Base-by-base conservation (phyloP, 345 rosid species). In the Erucastrum elatum region DNA sequence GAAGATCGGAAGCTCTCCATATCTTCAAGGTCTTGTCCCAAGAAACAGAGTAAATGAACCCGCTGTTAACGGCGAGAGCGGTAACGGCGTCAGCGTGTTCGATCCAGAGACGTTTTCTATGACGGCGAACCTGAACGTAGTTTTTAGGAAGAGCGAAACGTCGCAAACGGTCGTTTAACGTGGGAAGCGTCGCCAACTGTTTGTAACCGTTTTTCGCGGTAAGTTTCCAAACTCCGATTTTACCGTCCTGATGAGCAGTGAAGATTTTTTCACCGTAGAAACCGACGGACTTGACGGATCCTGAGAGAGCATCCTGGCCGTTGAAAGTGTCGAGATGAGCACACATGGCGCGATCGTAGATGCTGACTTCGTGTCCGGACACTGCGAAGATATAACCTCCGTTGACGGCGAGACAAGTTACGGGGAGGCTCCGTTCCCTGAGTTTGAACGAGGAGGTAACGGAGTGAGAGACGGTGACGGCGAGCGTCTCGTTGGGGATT, bases 71-170 rank as follows among this genome's bases (percentile, higher is more conserved):
- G 51, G 94, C 92, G 7, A 92, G 90, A 4, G 85, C 90, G 0
- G 97, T 87, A n/a, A 94, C 87, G 75, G 97, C 94, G 85, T 94
- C 98, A 37, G 92, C 94, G 51, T 92, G 98, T 71, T 94, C 88
- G 30, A 92, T 92, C 97, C 97, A 92, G 17, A 94, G 86, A 75
- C 80, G 73, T 82, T 87, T 88, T 46, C 53, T 81, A 67, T 92
- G 96, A 64, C 98, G 97, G 63, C 94, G 94, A 21, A 90, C 85
- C 16, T 78, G 84, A 70, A 94, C 88, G 84, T 94, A 92, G 84
- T 91, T 92, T 80, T 87, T 90, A 4, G 98, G 97, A 12, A 89
- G 87, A 8, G 86, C 75, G 80, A 84, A 92, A 21, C 89, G 96
- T 31, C 86, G 87, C n/a, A 94, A 66, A 10, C 92, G 93, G 84